A percentile compares a stretch with the other conserved stretches of the same genome.
These are phyloP conservation scores for Tubosaeta sp. DNA, from an alignment of 768 basidiomycete species.

Conservation along the genomic window DNA sequence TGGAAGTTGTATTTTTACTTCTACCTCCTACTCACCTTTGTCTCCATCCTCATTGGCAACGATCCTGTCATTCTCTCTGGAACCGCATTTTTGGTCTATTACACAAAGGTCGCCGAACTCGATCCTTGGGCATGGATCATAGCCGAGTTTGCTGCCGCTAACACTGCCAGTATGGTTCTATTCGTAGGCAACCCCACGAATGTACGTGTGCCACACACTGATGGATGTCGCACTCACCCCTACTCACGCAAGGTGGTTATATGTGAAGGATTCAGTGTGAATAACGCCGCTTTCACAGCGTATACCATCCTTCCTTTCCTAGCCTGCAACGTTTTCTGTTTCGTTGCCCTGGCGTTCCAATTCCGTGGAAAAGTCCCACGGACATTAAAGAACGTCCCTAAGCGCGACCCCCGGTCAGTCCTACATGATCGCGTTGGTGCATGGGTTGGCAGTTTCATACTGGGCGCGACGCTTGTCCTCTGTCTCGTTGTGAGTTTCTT, in stretches of 20 bases:
- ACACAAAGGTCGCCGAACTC: conserved; percentile 56
- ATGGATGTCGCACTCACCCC: not conserved
- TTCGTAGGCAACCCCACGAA: conserved; percentile 95
- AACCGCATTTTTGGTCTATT: conserved; percentile 86
- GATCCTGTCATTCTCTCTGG: conserved; percentile 93
- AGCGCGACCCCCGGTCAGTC: conserved; percentile 52
- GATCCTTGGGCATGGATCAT: conserved; percentile 65
- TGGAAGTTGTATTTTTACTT: no score
- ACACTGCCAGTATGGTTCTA: conserved; percentile 68
- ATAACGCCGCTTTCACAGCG: conserved; percentile 74
- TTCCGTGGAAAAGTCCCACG: conserved; percentile 55
- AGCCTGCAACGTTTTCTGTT: conserved; percentile 60
- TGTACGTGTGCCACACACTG: conserved; percentile 24
- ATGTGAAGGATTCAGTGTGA: conserved; percentile 78
- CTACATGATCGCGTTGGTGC: conserved; percentile 75
- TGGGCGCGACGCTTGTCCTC: conserved; percentile 64
- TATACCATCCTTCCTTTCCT: conserved; percentile 83
- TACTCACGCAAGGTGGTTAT: conserved; percentile 52
- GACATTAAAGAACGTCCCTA: conserved; percentile 32
- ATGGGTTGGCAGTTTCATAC: conserved; percentile 62
- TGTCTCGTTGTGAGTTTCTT: conserved; percentile 75
- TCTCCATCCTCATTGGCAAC: conserved; percentile 84
- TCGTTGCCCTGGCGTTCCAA: conserved; percentile 52
- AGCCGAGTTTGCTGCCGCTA: conserved; percentile 73
- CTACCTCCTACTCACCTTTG: conserved; percentile 74